phyloP scores from a whole-genome alignment of 768 basidiomycete genomes.

The Phanerochaete sordida region DNA sequence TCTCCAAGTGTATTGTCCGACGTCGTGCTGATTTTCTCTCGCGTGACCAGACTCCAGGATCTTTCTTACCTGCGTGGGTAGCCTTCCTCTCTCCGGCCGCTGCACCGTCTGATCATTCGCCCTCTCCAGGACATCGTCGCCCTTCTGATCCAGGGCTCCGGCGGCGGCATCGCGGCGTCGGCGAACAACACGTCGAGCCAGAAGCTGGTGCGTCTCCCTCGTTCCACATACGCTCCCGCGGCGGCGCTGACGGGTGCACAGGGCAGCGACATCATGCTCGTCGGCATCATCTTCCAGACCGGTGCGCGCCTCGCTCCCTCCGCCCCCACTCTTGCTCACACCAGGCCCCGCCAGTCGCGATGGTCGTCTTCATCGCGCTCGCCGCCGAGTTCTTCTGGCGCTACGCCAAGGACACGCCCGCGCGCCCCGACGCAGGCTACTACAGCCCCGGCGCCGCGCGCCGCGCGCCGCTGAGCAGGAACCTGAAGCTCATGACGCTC shows the following conservation, averaged over 20 bases:
- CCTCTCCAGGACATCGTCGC: conserved; percentile 51
- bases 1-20: background rate
- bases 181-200: conserved; percentile 20
- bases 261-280: conserved; percentile 57
- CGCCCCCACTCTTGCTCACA: background rate
- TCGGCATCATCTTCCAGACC: conserved; percentile 60
- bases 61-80: conserved; percentile 35
- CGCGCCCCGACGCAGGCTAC: conserved; percentile 14
- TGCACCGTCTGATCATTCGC: no score
- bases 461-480: conserved; percentile 5
- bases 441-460: no score
- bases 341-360: conserved; percentile 32
- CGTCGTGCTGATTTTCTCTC: conserved; percentile 35
- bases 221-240: background rate
- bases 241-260: conserved; percentile 4
- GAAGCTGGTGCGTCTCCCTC: conserved; percentile 13
- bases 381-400: conserved; percentile 44
- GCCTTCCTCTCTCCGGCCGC: no score
- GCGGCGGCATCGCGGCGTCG: conserved; percentile 50
- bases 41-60: conserved; percentile 35
- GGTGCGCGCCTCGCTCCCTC: conserved; percentile 25
- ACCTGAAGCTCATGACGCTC: conserved; percentile 27
- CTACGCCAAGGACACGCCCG: conserved; percentile 33
- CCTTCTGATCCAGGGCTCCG: conserved; percentile 58
- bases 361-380: conserved; percentile 37